A percentile compares a stretch with the other conserved stretches of the same genome.
Evolutionary conservation across 2,329 filamentous ascomycete species (phyloP).

Genomic region (Aspergillus sp.): DNA sequence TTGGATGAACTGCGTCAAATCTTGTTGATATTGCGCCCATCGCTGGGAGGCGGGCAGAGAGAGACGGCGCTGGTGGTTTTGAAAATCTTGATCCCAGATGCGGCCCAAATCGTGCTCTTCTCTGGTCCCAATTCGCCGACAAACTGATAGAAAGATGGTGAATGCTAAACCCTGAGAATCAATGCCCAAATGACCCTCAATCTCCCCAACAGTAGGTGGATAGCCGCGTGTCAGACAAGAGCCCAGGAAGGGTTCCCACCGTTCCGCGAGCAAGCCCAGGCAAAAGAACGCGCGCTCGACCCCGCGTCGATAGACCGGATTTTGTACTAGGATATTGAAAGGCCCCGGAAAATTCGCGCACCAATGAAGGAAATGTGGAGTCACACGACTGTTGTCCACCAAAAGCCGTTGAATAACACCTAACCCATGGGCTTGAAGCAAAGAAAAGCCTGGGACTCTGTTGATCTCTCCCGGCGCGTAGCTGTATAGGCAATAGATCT

Average conservation of each 20-base stretch:
- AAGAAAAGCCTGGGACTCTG: conserved; percentile 35
- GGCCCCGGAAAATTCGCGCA: conserved; percentile 50
- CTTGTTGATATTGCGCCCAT: conserved; percentile 5
- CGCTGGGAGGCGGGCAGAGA: neutral
- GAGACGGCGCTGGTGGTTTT: conserved; percentile 18
- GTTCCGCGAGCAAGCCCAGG: conserved; percentile 43
- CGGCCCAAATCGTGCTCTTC: conserved; percentile 15
- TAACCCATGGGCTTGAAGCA: conserved; percentile 28
- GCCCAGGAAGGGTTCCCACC: conserved; percentile 40
- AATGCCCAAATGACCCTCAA: conserved; percentile 50
- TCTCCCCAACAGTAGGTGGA: conserved; percentile 59
- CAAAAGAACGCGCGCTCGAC: conserved; percentile 45
- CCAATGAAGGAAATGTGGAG: conserved; percentile 41
- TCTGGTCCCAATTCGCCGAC: conserved; percentile 22
- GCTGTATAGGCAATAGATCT: conserved; percentile 62
- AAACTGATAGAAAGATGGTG: conserved; percentile 50
- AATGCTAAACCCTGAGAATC: conserved; percentile 53
- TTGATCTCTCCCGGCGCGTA: conserved; percentile 37
- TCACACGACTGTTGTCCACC: conserved; percentile 45
- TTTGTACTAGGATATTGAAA: conserved; percentile 24
- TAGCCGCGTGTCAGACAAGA: conserved; percentile 39
- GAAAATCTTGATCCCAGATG: conserved; percentile 20
- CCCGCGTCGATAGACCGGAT: conserved; percentile 31
- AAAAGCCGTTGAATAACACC: conserved; percentile 45
- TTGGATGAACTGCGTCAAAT: conserved; percentile 16